Evolutionary conservation across 108 stramenopile species (phyloP).

Genomic region (Hondaea fermentalgiana): DNA sequence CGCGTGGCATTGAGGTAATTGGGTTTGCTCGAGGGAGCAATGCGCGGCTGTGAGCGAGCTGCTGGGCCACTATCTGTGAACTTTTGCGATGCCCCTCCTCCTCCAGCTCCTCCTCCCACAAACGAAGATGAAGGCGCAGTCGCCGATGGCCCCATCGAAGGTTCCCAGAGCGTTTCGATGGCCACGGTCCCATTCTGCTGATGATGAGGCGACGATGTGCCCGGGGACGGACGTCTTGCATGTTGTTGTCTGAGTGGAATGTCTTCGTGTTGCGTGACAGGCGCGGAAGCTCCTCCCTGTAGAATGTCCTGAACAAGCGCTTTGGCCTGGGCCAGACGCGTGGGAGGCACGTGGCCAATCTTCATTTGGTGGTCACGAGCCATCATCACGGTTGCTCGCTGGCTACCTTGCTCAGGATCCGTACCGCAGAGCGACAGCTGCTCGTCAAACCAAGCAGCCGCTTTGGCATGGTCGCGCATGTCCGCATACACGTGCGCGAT

Average conservation of each 20-base stretch:
- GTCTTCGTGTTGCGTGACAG: background rate
- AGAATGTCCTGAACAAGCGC: background rate
- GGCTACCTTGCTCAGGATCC: background rate
- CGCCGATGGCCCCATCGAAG: background rate
- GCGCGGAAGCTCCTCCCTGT: background rate
- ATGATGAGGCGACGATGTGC: background rate
- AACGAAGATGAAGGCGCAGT: background rate
- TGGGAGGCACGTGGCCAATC: background rate
- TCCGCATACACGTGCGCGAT: constrained; percentile 5
- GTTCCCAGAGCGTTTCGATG: constrained; percentile 9
- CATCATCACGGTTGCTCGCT: background rate
- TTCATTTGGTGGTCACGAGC: constrained; percentile 4
- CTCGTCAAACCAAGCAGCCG: constrained; percentile 1
- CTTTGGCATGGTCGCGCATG: background rate
- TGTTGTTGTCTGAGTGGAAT: background rate
- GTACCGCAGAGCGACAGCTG: background rate
- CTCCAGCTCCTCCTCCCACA: too few species aligned
- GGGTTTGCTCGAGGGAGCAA: background rate
- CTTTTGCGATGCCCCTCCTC: too few species aligned
- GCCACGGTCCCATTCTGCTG: background rate
- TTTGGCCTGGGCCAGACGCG: background rate
- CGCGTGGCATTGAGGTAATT: background rate
- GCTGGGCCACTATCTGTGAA: too few species aligned
- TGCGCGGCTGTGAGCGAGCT: background rate
- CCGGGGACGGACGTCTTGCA: background rate